phyloP scores from a whole-genome alignment of 2,329 filamentous ascomycete genomes.

The Calonectria leucothoes region DNA sequence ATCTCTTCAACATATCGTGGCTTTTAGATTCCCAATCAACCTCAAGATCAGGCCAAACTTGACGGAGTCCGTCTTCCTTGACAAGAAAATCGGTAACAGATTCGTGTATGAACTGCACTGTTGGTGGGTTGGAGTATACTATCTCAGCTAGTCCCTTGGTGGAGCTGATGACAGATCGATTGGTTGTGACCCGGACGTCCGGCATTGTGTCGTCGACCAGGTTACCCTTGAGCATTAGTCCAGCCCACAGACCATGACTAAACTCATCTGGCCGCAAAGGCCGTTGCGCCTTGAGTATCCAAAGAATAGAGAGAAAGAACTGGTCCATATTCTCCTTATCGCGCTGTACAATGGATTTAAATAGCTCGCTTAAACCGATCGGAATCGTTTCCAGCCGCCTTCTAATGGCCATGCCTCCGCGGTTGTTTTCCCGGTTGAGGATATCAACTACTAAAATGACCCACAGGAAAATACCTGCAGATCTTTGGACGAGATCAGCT shows the following conservation, averaged over 20 bases:
- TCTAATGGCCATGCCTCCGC: conserved; percentile 38
- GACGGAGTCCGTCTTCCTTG: conserved; percentile 44
- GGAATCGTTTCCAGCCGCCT: conserved; percentile 50
- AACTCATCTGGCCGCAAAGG: conserved; percentile 58
- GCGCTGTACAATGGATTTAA: conserved; percentile 60
- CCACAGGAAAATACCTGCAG: conserved; percentile 58
- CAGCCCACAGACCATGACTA: conserved; percentile 54
- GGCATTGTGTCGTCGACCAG: conserved; percentile 40
- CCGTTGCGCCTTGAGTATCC: conserved; percentile 61
- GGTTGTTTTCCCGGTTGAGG: conserved; percentile 49
- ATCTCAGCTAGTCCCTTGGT: conserved; percentile 64
- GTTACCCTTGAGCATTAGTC: conserved; percentile 22
- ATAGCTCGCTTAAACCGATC: conserved; percentile 56
- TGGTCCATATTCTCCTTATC: conserved; percentile 55
- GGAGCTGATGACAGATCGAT: conserved; percentile 50
- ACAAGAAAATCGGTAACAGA: conserved; percentile 60
- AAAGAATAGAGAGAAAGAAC: conserved; percentile 60
- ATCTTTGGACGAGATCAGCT: conserved; percentile 47
- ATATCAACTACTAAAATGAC: conserved; percentile 54
- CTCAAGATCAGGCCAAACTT: conserved; percentile 47
- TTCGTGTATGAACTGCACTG: conserved; percentile 66
- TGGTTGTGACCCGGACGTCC: conserved; percentile 23
- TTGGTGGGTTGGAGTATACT: conserved; percentile 44
- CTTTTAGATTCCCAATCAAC: conserved; percentile 46
- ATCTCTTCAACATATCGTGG: conserved; percentile 57